Evolutionary conservation across 495 filamentous ascomycete species (phyloP), one percentile per base, ranked within the genome.

Genomic region (Lasiosphaeria ovina): DNA sequence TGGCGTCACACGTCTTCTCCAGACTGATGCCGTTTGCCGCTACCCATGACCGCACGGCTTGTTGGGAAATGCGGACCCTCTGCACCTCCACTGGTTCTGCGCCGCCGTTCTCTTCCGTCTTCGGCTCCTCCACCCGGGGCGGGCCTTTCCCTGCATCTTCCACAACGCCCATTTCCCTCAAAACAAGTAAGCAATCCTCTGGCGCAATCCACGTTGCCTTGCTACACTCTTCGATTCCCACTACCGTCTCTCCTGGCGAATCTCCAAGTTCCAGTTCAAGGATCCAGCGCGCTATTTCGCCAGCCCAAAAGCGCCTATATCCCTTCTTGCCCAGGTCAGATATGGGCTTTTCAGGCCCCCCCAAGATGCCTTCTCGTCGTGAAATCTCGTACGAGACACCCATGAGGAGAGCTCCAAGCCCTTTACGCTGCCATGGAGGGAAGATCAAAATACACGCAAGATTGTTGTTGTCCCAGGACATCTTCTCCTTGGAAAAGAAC

Each of bases 381-480:
- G 91, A 92, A 17, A 99, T 85, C 69, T 92, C 92, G 74, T 98
- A 99, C 54, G 89, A 93, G 9, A 93, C 86, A 45, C 91, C 91
- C 85, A 98, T 98, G 51, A 99, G 81, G 51, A 97, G 76, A 58
- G 91, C 87, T 7, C 94, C 94, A 3, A 97, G 83, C 12, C 92
- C 91, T 62, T 89, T 91, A 54, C 87, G 85, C 71, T 98, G 94
- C 83, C 93, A 98, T 1, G 94, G 94, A 3, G 95, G 94, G 70
- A 99, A 97, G 10, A 99, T 83, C 32, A 97, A 79, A 60, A 99
- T 99, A 70, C 94, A 99, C 3, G 94, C 94, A 0, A 99, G 83
- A 63, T 98, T 99, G 72, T 98, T 97, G 66, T 94, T 91, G 68
- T 99, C 94, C 94, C 94, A 99, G 4, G 90, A 94, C 74, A 96